Base-by-base conservation (phyloP, 441 rosid genomes). In the Capsella rubella region DNA sequence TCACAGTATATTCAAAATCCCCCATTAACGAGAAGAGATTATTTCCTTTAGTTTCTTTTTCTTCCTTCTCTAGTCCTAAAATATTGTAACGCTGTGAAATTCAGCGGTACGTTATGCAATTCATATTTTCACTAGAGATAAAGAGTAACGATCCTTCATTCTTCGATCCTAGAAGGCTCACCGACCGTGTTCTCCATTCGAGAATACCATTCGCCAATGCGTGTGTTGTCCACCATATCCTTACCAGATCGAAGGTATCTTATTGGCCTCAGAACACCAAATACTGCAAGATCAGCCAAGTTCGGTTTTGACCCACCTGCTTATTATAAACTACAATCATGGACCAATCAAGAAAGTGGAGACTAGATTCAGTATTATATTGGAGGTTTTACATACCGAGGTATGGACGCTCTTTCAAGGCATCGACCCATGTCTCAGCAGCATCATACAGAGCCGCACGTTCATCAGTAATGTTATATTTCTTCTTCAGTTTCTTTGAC, bases 401-500 rank as follows among this genome's bases (percentile, higher is more conserved):
- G 82, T 80, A 95, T 25, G 90, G 86, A 64, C 85, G 95, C 68
- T 88, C 92, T 28, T 87, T 79, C 57, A 95, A 72, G 37, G 96
- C 95, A 79, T 87, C 86, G 18, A 93, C 94, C 99, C 97, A 93
- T 69, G 90, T 91, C 83, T 91, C 93, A 4, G 90, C 98, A 75
- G 98, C 96, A 21, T 85, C 89, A 63, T 95, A 92, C 66, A 95
- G 82, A 71, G 96, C 84, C 2, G 85, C 87, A 52, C 93, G 93
- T 76, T 93, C 98, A 77, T 95, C 98, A 3, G 86, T 91, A 43
- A 95, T 95, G 82, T 91, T 91, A 77, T 93, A 85, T 71, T 50
- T 93, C 90, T 91, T 95, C 87, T 93, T 95, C 81, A 93, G 80
- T 73, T 91, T 95, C 87, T 93, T 95, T 0, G 99, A 89, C 27